phyloP scores from a whole-genome alignment of 805 yeast genomes.

The Isabelozyma heimii region DNA sequence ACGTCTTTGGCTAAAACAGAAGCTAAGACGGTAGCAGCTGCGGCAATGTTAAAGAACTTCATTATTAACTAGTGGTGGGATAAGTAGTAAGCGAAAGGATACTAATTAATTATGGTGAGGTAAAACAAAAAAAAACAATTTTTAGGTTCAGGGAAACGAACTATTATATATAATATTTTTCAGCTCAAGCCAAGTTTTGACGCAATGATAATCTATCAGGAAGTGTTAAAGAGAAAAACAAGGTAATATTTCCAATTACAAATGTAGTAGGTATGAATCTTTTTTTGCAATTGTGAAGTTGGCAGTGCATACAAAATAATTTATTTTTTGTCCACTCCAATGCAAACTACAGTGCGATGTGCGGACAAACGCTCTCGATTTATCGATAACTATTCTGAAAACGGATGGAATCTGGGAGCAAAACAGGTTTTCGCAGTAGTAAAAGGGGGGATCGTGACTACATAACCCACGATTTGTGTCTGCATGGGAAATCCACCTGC shows the following conservation, averaged over 20 bases:
- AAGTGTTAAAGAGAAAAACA: neutral
- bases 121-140: neutral
- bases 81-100: neutral
- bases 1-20: conserved; percentile 28
- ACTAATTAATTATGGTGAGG: neutral
- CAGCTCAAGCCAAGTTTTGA: neutral
- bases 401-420: neutral
- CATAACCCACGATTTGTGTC: neutral
- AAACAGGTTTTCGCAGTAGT: neutral
- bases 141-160: neutral
- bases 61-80: conserved; percentile 4
- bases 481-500: neutral
- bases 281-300: neutral
- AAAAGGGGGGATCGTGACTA: neutral
- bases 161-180: neutral
- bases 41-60: conserved; percentile 3
- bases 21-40: conserved; percentile 3
- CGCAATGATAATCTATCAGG: neutral
- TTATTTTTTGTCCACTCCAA: neutral
- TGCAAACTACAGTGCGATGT: neutral
- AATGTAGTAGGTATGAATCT: neutral
- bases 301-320: neutral
- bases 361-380: neutral
- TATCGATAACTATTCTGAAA: neutral
- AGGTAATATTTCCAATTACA: neutral